phyloP scores from a whole-genome alignment of 176 grass and related monocot genomes.

The Oryza rufipogon region DNA sequence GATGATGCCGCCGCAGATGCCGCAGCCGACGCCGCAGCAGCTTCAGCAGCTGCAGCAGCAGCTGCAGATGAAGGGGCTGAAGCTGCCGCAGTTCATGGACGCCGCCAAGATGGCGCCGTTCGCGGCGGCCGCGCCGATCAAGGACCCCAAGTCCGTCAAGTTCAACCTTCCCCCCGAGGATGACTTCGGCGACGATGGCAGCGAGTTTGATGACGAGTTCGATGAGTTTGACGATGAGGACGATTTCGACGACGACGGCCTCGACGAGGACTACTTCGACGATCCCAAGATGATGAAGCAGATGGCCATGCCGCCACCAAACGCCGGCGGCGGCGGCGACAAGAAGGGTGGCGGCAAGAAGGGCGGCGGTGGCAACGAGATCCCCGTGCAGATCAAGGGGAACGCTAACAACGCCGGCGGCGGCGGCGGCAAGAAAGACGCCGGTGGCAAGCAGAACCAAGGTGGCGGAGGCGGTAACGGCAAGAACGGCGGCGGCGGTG shows the following conservation, averaged over 20 bases:
- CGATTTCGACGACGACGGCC: slow-evolving; percentile 54
- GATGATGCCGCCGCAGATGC: slow-evolving; percentile 38
- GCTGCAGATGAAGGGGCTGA: slow-evolving; percentile 75
- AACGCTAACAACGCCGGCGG: slow-evolving; percentile 38
- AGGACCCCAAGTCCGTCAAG: slow-evolving; percentile 63
- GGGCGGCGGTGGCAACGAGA: slow-evolving; percentile 45
- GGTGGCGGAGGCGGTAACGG: slow-evolving; percentile 43
- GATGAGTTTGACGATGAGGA: slow-evolving; percentile 49
- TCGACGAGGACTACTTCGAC: slow-evolving; percentile 57
- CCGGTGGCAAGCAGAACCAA: slow-evolving; percentile 57
- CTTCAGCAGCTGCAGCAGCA: slow-evolving; percentile 56
- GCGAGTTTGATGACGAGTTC: slow-evolving; percentile 62
- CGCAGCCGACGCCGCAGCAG: slow-evolving; percentile 44
- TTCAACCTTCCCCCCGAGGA: slow-evolving; percentile 56
- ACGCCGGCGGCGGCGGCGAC: slow-evolving; percentile 34
- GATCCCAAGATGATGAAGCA: slow-evolving; percentile 66
- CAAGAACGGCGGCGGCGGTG: slow-evolving; percentile 44
- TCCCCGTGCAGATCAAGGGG: slow-evolving; percentile 59
- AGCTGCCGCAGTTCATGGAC: slow-evolving; percentile 64
- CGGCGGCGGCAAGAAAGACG: slow-evolving; percentile 64
- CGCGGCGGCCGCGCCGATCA: slow-evolving; percentile 26
- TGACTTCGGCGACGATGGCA: slow-evolving; percentile 46
- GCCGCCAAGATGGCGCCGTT: slow-evolving; percentile 56
- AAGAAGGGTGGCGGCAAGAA: slow-evolving; percentile 63
- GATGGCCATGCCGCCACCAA: slow-evolving; percentile 5